Evolutionary conservation across 495 filamentous ascomycete species (phyloP).

Genomic region (Immersiella caudata): DNA sequence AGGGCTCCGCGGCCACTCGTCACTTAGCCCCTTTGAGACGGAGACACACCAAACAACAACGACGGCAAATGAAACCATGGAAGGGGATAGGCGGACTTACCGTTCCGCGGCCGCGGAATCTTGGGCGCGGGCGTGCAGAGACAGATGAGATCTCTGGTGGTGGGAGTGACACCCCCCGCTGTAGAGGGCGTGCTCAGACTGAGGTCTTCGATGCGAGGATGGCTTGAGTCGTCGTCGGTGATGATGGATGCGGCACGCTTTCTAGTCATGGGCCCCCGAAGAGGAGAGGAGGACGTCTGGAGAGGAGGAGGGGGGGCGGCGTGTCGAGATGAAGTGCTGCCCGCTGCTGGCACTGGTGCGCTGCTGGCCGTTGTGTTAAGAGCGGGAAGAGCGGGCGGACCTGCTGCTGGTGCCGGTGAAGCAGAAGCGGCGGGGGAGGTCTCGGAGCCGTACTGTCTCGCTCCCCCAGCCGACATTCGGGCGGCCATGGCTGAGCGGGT

Average conservation of each 20-base stretch:
- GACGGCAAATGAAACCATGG: constrained; percentile 27
- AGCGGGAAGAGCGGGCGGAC: not conserved
- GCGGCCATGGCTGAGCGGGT: constrained; percentile 36
- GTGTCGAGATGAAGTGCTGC: not conserved
- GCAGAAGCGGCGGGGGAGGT: constrained; percentile 1
- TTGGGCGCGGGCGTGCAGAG: constrained; percentile 93
- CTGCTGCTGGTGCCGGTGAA: not conserved
- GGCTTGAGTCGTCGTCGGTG: constrained; percentile 49
- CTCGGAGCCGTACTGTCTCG: constrained; percentile 13
- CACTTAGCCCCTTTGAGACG: not conserved
- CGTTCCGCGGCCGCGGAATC: constrained; percentile 91
- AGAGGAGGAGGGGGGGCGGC: not conserved
- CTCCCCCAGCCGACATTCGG: constrained; percentile 18
- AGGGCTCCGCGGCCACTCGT: too few relatives aligned
- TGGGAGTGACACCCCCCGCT: constrained; percentile 29
- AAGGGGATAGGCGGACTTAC: constrained; percentile 57
- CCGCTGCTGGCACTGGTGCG: not conserved
- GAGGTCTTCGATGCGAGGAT: constrained; percentile 46
- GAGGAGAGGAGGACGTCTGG: not conserved
- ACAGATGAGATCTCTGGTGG: constrained; percentile 63
- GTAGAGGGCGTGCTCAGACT: constrained; percentile 41
- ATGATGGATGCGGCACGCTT: constrained; percentile 55
- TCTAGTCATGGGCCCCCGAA: constrained; percentile 35
- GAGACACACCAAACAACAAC: not conserved
- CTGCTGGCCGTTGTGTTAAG: not conserved